Evolutionary conservation across 352 stramenopile genomes (phyloP), one percentile per base, ranked within the genome.

Genomic region (Phytophthora palmivora): DNA sequence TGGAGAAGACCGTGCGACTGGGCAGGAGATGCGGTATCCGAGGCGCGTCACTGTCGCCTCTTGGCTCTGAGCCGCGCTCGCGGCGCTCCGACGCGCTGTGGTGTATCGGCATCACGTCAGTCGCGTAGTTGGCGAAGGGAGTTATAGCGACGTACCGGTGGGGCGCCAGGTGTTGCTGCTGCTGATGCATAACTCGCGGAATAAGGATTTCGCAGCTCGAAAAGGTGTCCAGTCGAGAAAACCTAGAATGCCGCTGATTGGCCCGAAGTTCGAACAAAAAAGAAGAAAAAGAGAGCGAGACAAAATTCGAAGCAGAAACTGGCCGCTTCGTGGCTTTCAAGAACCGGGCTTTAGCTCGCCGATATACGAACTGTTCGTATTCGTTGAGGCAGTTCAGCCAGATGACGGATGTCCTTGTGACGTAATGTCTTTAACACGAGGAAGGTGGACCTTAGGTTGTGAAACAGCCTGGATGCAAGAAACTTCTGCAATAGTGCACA

Each of bases 21-120:
- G 69, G 54, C 15, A 64, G 57, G 38, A 78, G 24, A 1, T 43
- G 69, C 18, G 55, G 59, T 56, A 72, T 65, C 37, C 55, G 60
- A 21, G 55, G 28, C 11, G 56, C 57, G 42, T 72, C 60, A 14
- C 22, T 24, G 47, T 58, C 42, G 30, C 28, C 18, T 44, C 28
- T 28, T 30, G 50, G 54, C 59, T 69, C 55, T 19, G 28, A 18
- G 21, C 28, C 41, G 37, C 42, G 52, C 38, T 63, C 55, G 19
- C 38, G 38, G 19, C 45, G 53, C 28, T 63, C 51, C 39, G 30
- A 18, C 16, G 44, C 16, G 54, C 67, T 72, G 26, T 38, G 22
- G 16, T 55, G 38, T 30, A 22, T 52, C 55, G 28, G 42, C 3
- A 67, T 49, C 33, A 45, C 24, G 44, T 57, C 12, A 64, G 33